phyloP scores from a whole-genome alignment of 2,329 filamentous ascomycete genomes.

The Penicillium sp. region DNA sequence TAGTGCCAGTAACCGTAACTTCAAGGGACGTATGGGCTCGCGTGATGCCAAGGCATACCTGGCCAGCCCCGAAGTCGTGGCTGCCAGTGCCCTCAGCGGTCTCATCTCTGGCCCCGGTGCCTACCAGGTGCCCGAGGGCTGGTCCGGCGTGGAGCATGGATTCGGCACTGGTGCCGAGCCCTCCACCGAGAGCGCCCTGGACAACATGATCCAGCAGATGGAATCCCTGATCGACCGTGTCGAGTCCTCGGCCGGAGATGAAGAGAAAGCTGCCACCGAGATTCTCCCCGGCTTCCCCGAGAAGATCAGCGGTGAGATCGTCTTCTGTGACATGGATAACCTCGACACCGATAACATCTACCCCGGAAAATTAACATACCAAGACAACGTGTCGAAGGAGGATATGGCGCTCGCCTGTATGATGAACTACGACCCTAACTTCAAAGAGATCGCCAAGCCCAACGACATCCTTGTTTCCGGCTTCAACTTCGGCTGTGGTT shows the following conservation, averaged over 20 bases:
- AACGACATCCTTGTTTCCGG: constrained; percentile 83
- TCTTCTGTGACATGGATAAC: constrained; percentile 84
- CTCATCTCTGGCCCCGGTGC: constrained; percentile 66
- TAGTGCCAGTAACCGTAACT: constrained; percentile 81
- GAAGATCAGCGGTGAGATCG: constrained; percentile 78
- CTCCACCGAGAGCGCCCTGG: constrained; percentile 69
- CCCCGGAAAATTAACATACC: constrained; percentile 88
- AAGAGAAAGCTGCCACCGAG: constrained; percentile 53
- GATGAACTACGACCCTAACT: constrained; percentile 84
- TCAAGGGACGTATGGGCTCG: constrained; percentile 86
- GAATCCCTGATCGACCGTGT: constrained; percentile 61
- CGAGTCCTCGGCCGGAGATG: constrained; percentile 18
- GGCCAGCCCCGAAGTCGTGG: constrained; percentile 86
- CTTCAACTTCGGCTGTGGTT: constrained; percentile 87
- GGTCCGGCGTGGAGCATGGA: constrained; percentile 62
- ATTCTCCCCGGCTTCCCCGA: constrained; percentile 86
- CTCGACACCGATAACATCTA: constrained; percentile 94
- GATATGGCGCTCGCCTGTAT: constrained; percentile 90
- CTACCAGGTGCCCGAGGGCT: constrained; percentile 72
- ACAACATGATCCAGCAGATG: constrained; percentile 68
- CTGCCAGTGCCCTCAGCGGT: constrained; percentile 73
- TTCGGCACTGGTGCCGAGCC: constrained; percentile 68
- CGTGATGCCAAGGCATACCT: constrained; percentile 81
- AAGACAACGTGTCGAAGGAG: constrained; percentile 73
- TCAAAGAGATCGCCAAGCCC: constrained; percentile 62